Base-by-base conservation (phyloP, 768 basidiomycete genomes). In the Pulveroboletus sp. region DNA sequence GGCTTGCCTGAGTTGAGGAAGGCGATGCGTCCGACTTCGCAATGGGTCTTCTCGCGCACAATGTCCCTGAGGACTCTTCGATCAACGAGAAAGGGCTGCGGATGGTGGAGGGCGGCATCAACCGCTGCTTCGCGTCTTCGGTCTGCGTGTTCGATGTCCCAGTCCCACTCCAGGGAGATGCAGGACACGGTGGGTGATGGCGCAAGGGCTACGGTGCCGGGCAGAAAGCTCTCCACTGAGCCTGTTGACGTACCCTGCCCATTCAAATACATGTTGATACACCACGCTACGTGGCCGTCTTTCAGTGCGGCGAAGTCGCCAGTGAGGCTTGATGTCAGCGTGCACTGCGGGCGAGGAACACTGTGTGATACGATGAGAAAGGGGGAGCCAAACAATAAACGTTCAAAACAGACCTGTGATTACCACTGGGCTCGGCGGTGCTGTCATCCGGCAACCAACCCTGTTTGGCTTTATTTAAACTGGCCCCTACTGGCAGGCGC, bases 51-150 rank as follows among this genome's bases (percentile, higher is more conserved):
- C 61, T 89, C 86, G 40, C 80, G 74, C 8, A 92, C 82, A 36
- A 92, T 82, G 55, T 89, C 87, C 66, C 81, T 85, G 53, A 93
- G 72, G 19, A 89, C 73, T 47, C 76, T 76, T 47, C 89, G 71
- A 67, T 92, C 90, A 22, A 92, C 83, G 46, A 80, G 80, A 59
- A 92, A 89, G 20, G 85, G 85, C 6, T 74, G 76, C 10, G 76
- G 71, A 29, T 77, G 78, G 57, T 88, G 85, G 17, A 82, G 57
- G 4, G 76, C 77, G 13, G 77, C 76, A 54, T 89, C 87, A 3
- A 78, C 80, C 57, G 76, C 77, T 2, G 77, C 75, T 65, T 90
- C 88, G 30, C 68, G 75, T 58, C 71, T 75, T 38, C 87, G 71
- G 63, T 89, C 86, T n/a, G 72, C 80, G 46, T 83, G 84, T 64